Evolutionary conservation across 2,329 filamentous ascomycete species (phyloP).

Genomic region (Rutstroemia sp.): DNA sequence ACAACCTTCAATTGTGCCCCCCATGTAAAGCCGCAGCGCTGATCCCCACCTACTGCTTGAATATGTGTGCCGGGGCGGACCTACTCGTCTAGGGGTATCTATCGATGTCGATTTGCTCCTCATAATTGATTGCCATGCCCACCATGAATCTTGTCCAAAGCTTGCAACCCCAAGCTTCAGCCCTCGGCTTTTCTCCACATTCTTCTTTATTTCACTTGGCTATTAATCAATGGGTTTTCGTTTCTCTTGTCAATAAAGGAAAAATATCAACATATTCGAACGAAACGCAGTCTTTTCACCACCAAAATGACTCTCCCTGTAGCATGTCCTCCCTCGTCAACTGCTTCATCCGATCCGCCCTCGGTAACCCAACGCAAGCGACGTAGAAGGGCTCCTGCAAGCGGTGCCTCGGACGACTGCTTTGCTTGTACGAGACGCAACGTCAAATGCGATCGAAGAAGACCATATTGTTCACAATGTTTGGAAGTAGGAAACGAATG

Average conservation of each 20-base stretch:
- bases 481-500: slow-evolving; percentile 87
- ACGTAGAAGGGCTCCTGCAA: slow-evolving; percentile 79
- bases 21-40: slow-evolving; percentile 20
- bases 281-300: neutral
- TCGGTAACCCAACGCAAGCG: slow-evolving; percentile 45
- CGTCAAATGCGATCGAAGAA: slow-evolving; percentile 79
- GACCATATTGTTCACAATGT: slow-evolving; percentile 93
- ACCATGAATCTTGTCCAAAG: slow-evolving; percentile 10
- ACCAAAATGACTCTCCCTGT: slow-evolving; percentile 28
- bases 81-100: slow-evolving; percentile 3
- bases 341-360: slow-evolving; percentile 21
- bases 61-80: slow-evolving; percentile 9
- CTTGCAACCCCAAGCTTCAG: slow-evolving; percentile 12
- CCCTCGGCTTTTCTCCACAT: slow-evolving; percentile 7
- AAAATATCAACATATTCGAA: neutral
- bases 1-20: neutral
- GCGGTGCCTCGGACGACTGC: slow-evolving; percentile 89
- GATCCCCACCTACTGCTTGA: slow-evolving; percentile 18
- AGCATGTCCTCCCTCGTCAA: slow-evolving; percentile 26
- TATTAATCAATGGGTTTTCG: slow-evolving; percentile 7
- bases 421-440: slow-evolving; percentile 84
- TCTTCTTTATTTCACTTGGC: slow-evolving; percentile 12
- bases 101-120: slow-evolving; percentile 14
- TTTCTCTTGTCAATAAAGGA: slow-evolving; percentile 5
- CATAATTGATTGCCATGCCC: slow-evolving; percentile 23